Percentiles rank a stretch among this genome's conserved stretches.
Evolutionary conservation across 2,329 filamentous ascomycete genomes (phyloP).

Genomic region (Botrytis aclada): DNA sequence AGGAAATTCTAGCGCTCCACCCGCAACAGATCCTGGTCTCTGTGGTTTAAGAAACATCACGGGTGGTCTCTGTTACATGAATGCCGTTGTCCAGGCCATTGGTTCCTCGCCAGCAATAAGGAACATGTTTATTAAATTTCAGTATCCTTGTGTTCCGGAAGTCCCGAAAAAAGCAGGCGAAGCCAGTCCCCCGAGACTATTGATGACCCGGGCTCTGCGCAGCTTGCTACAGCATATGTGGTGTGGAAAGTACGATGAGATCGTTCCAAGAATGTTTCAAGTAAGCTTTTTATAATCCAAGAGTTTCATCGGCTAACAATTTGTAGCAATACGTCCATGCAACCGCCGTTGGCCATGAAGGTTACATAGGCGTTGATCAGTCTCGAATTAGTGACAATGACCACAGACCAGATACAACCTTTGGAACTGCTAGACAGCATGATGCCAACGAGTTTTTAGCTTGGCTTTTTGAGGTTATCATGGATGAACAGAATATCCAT

Average conservation of each 20-base stretch:
- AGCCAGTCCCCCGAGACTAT: constrained; percentile 51
- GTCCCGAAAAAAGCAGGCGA: constrained; percentile 62
- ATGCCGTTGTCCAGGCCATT: constrained; percentile 81
- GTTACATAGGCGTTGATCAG: not conserved
- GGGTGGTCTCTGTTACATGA: constrained; percentile 81
- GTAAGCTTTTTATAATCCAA: constrained; percentile 38
- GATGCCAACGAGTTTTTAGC: constrained; percentile 14
- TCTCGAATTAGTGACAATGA: not conserved
- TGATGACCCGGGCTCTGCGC: constrained; percentile 58
- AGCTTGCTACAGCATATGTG: constrained; percentile 50
- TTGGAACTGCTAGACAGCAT: constrained; percentile 13
- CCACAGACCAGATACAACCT: constrained; percentile 1
- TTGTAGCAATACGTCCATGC: constrained; percentile 31
- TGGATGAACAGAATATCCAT: constrained; percentile 11
- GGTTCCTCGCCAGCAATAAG: constrained; percentile 70
- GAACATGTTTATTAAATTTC: constrained; percentile 56
- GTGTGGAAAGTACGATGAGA: constrained; percentile 35
- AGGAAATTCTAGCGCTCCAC: constrained; percentile 22
- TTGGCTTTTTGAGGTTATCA: constrained; percentile 3
- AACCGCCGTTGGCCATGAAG: constrained; percentile 18
- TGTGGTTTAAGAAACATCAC: constrained; percentile 79
- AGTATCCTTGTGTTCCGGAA: constrained; percentile 61
- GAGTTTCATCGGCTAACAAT: constrained; percentile 11
- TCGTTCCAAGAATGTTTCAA: constrained; percentile 56
- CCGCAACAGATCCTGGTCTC: constrained; percentile 41